Evolutionary conservation across 2,329 filamentous ascomycete genomes (phyloP), one percentile per base, ranked within the genome.

Genomic region (Mycosphaerelloides madeirae): DNA sequence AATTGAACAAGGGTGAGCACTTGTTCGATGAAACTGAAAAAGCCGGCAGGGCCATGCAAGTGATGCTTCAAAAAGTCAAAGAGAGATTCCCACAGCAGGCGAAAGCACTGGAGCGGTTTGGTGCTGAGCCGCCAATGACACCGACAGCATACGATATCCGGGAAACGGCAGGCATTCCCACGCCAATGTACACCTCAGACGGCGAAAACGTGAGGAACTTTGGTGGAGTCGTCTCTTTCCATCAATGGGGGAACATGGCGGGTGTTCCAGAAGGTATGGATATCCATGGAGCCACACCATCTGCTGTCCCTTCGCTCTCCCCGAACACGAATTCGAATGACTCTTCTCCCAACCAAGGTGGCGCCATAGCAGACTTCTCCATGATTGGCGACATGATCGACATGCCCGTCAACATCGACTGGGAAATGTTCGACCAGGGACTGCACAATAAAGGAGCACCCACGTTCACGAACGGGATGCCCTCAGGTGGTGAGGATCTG

Each of bases 381-480:
- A 52, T 55, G 29, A 56, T 64, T 7, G 59, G 53, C 25, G 50
- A 60, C 29, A 62, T 65, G 58, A 54, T 65, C 25, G 59, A 62
- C 34, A 40, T 54, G 16, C 42, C 48, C 3, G 44, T 35, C 16
- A 50, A 57, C 16, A 52, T 64, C n/a, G 54, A 64, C 34, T 64
- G 61, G 61, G 58, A 62, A 40, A 55, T 54, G 45, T 60, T 55
- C 38, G 55, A 57, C 40, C 40, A 48, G 3, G 52, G 50, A 6
- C 43, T 57, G 9, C 50, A 28, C 14, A 49, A 25, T n/a, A 35
- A 1, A 40, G 46, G 4, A 14, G 31, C 2, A 39, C 35, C 14
- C 32, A 41, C 6, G 16, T 40, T 28, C 18, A 33, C 14, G 5
- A 29, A 20, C 15, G 29, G 18, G 12, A 41, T 31, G 16, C 29